A percentile compares a stretch with the other conserved stretches of the same genome.
phyloP scores from a whole-genome alignment of 2,329 filamentous ascomycete species.

The Colletotrichum acutatum region DNA sequence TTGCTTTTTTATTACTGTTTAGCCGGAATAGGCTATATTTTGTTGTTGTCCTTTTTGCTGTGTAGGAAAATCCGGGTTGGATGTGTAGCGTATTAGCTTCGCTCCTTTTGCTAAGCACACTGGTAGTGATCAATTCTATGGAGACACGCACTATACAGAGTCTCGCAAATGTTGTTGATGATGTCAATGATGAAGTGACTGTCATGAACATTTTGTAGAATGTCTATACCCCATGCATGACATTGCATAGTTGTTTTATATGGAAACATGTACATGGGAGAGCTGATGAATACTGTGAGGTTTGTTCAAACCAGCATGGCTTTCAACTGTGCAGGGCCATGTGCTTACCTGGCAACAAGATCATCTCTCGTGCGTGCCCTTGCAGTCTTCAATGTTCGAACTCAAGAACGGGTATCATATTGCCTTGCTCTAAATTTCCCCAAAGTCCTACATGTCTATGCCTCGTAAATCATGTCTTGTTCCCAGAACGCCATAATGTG shows the following conservation, averaged over 20 bases:
- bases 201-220: too few species aligned
- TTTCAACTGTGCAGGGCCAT: neutral
- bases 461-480: neutral
- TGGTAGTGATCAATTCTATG: slow-evolving; percentile 27
- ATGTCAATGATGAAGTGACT: too few species aligned
- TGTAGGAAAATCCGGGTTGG: slow-evolving; percentile 9
- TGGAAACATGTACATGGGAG: neutral
- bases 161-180: neutral
- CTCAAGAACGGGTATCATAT: slow-evolving; percentile 30
- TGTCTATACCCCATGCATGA: too few species aligned
- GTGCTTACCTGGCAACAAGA: too few species aligned
- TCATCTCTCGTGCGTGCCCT: too few species aligned
- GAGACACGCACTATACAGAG: neutral
- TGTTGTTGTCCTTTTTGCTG: neutral
- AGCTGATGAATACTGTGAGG: neutral
- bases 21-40: neutral
- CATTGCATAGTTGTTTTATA: neutral
- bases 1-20: neutral
- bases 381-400: neutral
- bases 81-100: slow-evolving; percentile 16
- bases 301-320: neutral
- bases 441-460: slow-evolving; percentile 15
- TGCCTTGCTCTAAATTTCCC: slow-evolving; percentile 6
- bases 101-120: slow-evolving; percentile 4
- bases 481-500: slow-evolving; percentile 5